These are phyloP conservation scores for Lachnellula occidentalis DNA, from an alignment of 2,329 filamentous ascomycete genomes.

Conservation along the genomic window DNA sequence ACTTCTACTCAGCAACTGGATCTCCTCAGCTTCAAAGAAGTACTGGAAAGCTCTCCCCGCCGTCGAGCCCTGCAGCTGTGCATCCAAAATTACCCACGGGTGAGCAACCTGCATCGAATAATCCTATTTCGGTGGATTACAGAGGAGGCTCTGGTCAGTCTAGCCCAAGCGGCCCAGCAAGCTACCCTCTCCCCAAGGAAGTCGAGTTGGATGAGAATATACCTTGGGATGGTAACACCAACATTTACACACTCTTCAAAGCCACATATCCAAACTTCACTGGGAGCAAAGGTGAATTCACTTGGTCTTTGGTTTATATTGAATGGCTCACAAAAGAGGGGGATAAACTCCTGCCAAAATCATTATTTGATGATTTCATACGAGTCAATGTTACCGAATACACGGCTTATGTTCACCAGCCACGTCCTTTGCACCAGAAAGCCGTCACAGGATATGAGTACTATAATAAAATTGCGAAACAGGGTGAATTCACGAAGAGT, in stretches of 20 bases:
- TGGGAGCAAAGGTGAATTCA: constrained; percentile 38
- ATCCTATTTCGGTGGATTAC: too few species aligned
- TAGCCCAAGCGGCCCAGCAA: too few species aligned
- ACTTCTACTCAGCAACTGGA: not conserved
- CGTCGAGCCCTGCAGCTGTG: not conserved
- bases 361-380: constrained; percentile 50
- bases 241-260: constrained; percentile 35
- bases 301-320: constrained; percentile 41
- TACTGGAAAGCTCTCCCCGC: not conserved
- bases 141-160: too few species aligned
- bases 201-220: not conserved
- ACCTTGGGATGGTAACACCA: not conserved
- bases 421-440: constrained; percentile 14
- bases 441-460: constrained; percentile 39
- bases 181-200: not conserved
- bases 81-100: not conserved
- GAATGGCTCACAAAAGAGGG: constrained; percentile 33
- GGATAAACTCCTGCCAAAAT: constrained; percentile 34
- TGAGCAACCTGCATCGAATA: not conserved
- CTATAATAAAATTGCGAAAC: constrained; percentile 31
- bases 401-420: constrained; percentile 35
- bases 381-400: constrained; percentile 39
- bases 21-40: not conserved
- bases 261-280: constrained; percentile 39
- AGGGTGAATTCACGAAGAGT: constrained; percentile 19